Conservation (phyloP, 2,329 filamentous ascomycete genomes). For the Calonectria montana region DNA sequence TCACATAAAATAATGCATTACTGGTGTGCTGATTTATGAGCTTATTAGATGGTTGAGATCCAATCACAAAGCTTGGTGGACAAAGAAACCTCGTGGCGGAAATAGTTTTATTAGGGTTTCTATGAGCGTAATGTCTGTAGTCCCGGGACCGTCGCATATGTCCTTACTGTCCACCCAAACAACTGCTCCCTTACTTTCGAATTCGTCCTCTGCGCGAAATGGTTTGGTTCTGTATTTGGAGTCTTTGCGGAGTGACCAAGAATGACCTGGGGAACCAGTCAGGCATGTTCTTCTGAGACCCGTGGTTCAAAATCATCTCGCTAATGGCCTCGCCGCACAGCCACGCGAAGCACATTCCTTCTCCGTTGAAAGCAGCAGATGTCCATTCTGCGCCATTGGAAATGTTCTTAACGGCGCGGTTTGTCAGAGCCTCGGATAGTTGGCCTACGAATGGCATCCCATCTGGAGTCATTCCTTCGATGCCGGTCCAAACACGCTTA, state of each 20-base stretch:
- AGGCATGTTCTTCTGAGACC: background rate
- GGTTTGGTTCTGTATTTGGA: background rate
- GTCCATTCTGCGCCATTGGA: constrained; percentile 5
- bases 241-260: background rate
- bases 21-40: too few species aligned
- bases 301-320: constrained; percentile 7
- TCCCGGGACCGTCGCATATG: background rate
- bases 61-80: too few species aligned
- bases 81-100: too few species aligned
- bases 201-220: background rate
- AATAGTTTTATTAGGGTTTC: too few species aligned
- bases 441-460: constrained; percentile 9
- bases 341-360: constrained; percentile 18
- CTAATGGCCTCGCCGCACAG: constrained; percentile 9
- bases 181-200: background rate
- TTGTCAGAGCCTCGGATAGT: background rate
- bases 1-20: too few species aligned
- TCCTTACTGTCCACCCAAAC: background rate
- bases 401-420: background rate
- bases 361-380: constrained; percentile 3
- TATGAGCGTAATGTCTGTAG: too few species aligned
- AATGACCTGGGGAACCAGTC: constrained; percentile 17
- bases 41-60: fast-evolving
- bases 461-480: background rate
- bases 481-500: constrained; percentile 8